Conservation (phyloP, 257 asterid genomes). For the Lantana camara region DNA sequence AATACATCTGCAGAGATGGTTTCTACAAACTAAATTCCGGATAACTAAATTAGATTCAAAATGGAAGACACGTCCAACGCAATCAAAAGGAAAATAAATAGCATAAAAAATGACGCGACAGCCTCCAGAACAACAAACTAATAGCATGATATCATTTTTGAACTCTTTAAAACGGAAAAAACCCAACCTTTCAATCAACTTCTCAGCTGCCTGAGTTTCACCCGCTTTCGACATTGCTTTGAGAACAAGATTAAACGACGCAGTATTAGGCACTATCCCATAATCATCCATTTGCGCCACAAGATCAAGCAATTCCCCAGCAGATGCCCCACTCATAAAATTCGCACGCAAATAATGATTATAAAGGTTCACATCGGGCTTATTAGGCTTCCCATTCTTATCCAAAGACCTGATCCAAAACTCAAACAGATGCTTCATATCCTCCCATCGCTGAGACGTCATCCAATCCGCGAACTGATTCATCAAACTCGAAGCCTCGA, state of each 20-base stretch:
- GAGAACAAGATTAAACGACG: slow-evolving; percentile 74
- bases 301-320: slow-evolving; percentile 60
- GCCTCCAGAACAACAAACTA: not conserved
- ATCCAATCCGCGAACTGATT: slow-evolving; percentile 69
- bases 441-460: slow-evolving; percentile 73
- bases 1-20: slow-evolving; percentile 7
- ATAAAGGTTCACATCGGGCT: slow-evolving; percentile 73
- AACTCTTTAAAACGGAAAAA: not conserved
- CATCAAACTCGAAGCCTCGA: slow-evolving; percentile 52
- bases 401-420: slow-evolving; percentile 70
- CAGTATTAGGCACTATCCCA: slow-evolving; percentile 63
- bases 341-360: slow-evolving; percentile 84
- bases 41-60: slow-evolving; percentile 13
- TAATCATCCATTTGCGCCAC: slow-evolving; percentile 61
- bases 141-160: not conserved
- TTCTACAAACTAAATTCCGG: slow-evolving; percentile 6
- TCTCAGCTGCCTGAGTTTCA: slow-evolving; percentile 59
- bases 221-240: slow-evolving; percentile 66
- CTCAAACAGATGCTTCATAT: slow-evolving; percentile 77
- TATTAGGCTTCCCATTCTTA: slow-evolving; percentile 74
- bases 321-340: slow-evolving; percentile 64
- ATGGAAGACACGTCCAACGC: no score
- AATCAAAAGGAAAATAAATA: not conserved
- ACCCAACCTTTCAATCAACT: slow-evolving; percentile 74
- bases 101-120: no score